Evolutionary conservation across 306 rosid genomes (phyloP), one percentile per base, ranked within the genome.

Genomic region (Medicago arabica): DNA sequence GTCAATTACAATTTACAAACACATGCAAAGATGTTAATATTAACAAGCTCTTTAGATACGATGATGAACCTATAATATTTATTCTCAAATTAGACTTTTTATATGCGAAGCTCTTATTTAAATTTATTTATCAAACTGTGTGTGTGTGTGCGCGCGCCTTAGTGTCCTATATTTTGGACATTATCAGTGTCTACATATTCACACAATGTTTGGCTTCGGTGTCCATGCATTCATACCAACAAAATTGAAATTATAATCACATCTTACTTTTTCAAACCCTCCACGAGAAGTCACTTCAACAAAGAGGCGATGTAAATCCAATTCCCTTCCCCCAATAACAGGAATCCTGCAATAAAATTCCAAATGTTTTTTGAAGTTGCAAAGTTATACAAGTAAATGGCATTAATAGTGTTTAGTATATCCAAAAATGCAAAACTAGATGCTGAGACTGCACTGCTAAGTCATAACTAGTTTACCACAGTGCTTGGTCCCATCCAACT

Each of bases 241-340:
- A 13, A 15, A 31, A 61, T 31, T 4, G 21, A 28, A 61, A 61
- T 14, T 31, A 61, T 31, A 61, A 34, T 61, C 21, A 7, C 41
- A 75, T 53, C 78, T 71, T 67, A 93, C 98, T 88, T 89, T 89
- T 64, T 87, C 92, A 57, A 93, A 78, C 55, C 98, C 98, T 38
- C 98, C 97, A 16, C 98, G 97, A n/a, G 88, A 75, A 75, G 97
- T 93, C 65, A 91, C 98, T 86, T 93, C 97, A 78, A 84, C 70
- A 31, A 93, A 93, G 72, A 93, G 90, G 46, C 79, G 84, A 84
- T 84, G 90, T 86, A 93, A 83, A 76, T 91, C 97, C 8, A 91
- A 75, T 75, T 91, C 98, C 71, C 75, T 89, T 62, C 98, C 98
- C 10, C 98, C 98, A 63, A 91, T 88, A 19, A 88, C 84, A 15